Conservation (phyloP, 2,329 filamentous ascomycete genomes). For the Celoporthe dispersa region DNA sequence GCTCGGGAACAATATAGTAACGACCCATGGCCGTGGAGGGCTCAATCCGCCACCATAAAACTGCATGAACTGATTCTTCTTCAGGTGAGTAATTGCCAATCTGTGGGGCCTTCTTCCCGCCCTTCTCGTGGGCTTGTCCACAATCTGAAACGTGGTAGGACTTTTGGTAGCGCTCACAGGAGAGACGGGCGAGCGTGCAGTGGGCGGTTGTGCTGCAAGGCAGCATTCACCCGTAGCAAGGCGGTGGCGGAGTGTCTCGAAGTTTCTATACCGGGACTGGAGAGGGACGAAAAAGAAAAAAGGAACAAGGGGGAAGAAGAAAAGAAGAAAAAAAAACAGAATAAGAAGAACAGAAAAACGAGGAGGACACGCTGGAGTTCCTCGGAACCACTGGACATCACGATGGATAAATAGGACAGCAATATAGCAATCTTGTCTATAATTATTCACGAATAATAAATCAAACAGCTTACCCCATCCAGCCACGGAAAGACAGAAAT, state of each 20-base stretch:
- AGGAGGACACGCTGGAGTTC: neutral
- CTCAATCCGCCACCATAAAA: too few relatives aligned
- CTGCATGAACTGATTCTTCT: neutral
- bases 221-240: neutral
- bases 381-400: too few relatives aligned
- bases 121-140: too few relatives aligned
- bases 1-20: neutral
- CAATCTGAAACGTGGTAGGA: neutral
- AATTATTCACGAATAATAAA: too few relatives aligned
- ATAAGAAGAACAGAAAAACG: neutral
- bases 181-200: neutral
- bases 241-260: neutral
- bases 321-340: too few relatives aligned
- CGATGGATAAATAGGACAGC: too few relatives aligned
- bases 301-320: neutral
- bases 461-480: too few relatives aligned
- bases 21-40: neutral
- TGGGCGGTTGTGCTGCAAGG: neutral
- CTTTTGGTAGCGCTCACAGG: neutral
- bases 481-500: too few relatives aligned
- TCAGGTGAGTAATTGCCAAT: neutral
- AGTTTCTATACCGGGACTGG: neutral
- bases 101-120: neutral
- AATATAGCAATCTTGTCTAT: too few relatives aligned
- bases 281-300: neutral